phyloP scores from a whole-genome alignment of 768 basidiomycete species.

The Boletus speciosus region DNA sequence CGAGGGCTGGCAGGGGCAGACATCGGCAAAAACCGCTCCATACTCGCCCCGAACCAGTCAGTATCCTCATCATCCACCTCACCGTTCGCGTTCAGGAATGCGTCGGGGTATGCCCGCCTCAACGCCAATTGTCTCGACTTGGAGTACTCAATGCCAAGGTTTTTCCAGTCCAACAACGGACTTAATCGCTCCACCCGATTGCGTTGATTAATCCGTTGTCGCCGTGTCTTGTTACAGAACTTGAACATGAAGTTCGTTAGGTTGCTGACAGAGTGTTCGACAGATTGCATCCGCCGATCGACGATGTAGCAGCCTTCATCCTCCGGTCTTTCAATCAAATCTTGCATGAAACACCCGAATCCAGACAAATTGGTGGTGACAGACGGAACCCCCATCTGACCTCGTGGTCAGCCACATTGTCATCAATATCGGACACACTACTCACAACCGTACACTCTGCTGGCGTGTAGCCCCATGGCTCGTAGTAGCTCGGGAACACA shows the following conservation, averaged over 20 bases:
- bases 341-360: constrained; percentile 98
- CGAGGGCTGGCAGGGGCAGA: constrained; percentile 88
- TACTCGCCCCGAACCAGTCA: constrained; percentile 44
- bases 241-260: constrained; percentile 72
- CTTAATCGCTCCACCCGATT: constrained; percentile 94
- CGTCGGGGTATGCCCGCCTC: constrained; percentile 91
- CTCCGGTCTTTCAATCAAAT: constrained; percentile 89
- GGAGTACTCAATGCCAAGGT: constrained; percentile 93
- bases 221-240: constrained; percentile 80
- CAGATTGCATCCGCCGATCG: constrained; percentile 82
- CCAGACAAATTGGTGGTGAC: constrained; percentile 98
- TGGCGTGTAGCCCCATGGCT: constrained; percentile 95
- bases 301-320: constrained; percentile 98
- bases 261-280: constrained; percentile 88
- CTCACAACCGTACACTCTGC: constrained; percentile 97
- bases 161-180: constrained; percentile 97
- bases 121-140: constrained; percentile 92
- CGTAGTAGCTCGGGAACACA: constrained; percentile 97
- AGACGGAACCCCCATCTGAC: constrained; percentile 93
- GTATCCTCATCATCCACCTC: constrained; percentile 46
- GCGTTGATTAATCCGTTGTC: constrained; percentile 97
- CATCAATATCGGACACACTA: constrained; percentile 11
- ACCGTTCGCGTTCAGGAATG: constrained; percentile 65
- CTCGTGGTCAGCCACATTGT: constrained; percentile 8
- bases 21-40: constrained; percentile 65